Percentiles rank a stretch among this genome's conserved stretches.
These are phyloP conservation scores for Aegilops speltoides DNA, from an alignment of 176 grass and related monocot genomes.

Conservation along the genomic window DNA sequence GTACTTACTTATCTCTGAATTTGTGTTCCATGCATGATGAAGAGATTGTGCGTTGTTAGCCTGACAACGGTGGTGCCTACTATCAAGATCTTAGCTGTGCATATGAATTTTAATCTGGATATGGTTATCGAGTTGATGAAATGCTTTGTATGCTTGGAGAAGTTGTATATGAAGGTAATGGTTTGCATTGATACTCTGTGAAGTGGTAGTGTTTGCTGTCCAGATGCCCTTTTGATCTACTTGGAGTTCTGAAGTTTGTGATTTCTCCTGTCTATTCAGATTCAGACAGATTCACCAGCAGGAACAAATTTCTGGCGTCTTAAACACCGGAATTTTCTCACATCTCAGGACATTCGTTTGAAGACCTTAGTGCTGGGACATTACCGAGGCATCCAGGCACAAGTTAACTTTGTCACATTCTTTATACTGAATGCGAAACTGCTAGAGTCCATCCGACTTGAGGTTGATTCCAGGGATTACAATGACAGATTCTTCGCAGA, in stretches of 20 bases:
- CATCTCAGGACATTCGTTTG: not conserved
- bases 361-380: conserved; percentile 1
- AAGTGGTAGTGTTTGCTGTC: not conserved
- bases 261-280: not conserved
- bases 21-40: not conserved
- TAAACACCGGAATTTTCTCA: not conserved
- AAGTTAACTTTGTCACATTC: not conserved
- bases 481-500: not conserved
- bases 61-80: not conserved
- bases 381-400: not conserved
- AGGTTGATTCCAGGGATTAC: not conserved
- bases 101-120: not conserved
- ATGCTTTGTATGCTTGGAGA: conserved; percentile 24
- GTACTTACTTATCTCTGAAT: not conserved
- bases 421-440: conserved; percentile 15
- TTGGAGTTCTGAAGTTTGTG: not conserved
- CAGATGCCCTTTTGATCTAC: not conserved
- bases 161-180: conserved; percentile 15
- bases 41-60: not conserved
- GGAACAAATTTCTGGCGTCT: not conserved
- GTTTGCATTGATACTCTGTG: not conserved
- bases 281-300: not conserved
- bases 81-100: not conserved
- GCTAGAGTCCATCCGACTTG: conserved; percentile 8
- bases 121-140: conserved; percentile 4